Percentiles rank a stretch among this genome's conserved stretches.
phyloP scores from a whole-genome alignment of 768 basidiomycete species.

The Mycena metata region DNA sequence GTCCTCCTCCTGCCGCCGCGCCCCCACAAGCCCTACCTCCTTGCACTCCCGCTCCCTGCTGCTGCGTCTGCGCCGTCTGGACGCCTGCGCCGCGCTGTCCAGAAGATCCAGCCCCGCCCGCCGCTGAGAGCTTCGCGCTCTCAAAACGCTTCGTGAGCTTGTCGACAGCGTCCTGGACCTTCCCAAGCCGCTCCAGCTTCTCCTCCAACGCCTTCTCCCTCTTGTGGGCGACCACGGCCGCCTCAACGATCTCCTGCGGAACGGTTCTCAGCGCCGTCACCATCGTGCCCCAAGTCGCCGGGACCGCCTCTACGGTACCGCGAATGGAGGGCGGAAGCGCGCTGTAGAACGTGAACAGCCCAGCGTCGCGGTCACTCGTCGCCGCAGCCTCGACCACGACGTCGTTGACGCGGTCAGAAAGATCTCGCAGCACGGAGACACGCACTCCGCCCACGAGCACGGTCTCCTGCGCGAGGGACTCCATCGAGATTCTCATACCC shows the following conservation, averaged over 20 bases:
- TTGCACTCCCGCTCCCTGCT: no score
- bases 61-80: no score
- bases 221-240: neutral
- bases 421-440: neutral
- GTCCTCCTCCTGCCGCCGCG: no score
- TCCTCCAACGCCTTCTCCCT: neutral
- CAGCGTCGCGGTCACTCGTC: neutral
- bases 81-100: no score
- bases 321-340: neutral
- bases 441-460: neutral
- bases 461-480: neutral
- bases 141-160: no score
- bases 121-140: no score
- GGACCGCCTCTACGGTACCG: neutral
- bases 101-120: no score
- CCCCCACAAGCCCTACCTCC: no score
- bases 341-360: neutral
- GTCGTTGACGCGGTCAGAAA: neutral
- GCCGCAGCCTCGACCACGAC: neutral
- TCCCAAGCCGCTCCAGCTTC: neutral
- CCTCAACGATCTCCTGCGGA: neutral
- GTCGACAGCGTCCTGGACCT: no score
- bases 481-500: conserved; percentile 2
- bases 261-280: neutral
- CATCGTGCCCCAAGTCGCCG: neutral